A percentile compares a stretch with the other conserved stretches of the same genome.
Conservation (phyloP, 306 rosid species). For the Cucumis melo region DNA sequence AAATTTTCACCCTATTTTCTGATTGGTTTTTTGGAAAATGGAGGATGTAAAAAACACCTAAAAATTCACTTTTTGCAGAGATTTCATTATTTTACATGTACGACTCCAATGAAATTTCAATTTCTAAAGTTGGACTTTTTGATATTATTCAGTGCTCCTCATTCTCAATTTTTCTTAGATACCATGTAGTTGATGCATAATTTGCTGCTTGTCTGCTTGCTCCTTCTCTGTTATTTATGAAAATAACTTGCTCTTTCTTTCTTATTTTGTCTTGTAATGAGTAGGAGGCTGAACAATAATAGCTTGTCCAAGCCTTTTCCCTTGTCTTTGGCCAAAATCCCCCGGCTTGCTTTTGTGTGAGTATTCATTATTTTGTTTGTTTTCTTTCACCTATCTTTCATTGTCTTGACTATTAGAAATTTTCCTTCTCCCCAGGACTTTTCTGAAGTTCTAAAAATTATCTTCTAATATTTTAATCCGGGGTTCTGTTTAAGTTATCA, state of each 20-base stretch:
- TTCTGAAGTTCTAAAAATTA: constrained; percentile 1
- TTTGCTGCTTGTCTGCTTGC: not conserved
- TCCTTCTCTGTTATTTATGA: not conserved
- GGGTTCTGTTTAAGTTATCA: constrained; percentile 12
- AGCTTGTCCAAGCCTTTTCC: constrained; percentile 84
- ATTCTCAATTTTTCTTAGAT: not conserved
- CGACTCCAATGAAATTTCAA: not conserved
- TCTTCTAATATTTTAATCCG: constrained; percentile 13
- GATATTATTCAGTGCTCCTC: not conserved
- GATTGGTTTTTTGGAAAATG: constrained; percentile 19
- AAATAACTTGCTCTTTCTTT: not conserved
- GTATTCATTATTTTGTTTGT: constrained; percentile 31
- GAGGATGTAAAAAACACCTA: not conserved
- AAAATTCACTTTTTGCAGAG: not conserved
- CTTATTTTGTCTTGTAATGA: constrained; percentile 26
- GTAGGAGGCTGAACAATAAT: constrained; percentile 95
- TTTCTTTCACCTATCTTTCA: constrained; percentile 8
- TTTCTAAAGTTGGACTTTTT: not conserved
- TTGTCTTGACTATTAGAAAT: constrained; percentile 3
- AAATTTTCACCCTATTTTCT: not conserved
- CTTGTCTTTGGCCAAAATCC: constrained; percentile 47
- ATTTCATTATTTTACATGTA: not conserved
- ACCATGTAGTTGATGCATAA: not conserved
- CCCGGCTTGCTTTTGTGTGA: constrained; percentile 97
- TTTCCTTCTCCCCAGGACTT: constrained; percentile 9